A percentile compares a stretch with the other conserved stretches of the same genome.
Evolutionary conservation across 345 rosid genomes (phyloP).

Genomic region (Heritiera fomes): DNA sequence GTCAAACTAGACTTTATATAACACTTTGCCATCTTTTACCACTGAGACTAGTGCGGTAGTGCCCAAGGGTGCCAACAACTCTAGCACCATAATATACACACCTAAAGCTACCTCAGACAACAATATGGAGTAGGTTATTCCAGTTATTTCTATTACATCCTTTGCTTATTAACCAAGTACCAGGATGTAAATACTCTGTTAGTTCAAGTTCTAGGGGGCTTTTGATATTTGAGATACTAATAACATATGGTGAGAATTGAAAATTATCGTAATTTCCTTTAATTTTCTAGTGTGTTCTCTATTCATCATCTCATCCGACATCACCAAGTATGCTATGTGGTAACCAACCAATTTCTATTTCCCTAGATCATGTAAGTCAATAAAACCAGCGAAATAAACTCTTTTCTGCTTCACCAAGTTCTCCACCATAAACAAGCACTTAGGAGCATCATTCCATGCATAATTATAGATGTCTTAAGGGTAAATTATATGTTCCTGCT

Average conservation of each 20-base stretch:
- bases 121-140: not conserved
- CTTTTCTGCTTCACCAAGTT: not conserved
- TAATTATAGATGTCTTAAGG: not conserved
- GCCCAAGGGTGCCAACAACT: not conserved
- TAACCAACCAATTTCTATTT: not conserved
- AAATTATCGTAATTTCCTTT: not conserved
- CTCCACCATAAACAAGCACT: not conserved
- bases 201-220: not conserved
- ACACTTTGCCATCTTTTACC: not conserved
- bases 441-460: not conserved
- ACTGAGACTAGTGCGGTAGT: not conserved
- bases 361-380: not conserved
- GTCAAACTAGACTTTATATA: constrained; percentile 3
- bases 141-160: not conserved
- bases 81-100: not conserved
- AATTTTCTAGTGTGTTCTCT: not conserved
- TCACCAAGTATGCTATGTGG: not conserved
- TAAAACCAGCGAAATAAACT: constrained; percentile 4
- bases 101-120: not conserved
- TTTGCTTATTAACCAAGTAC: not conserved
- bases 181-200: not conserved
- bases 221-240: not conserved
- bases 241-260: not conserved
- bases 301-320: not conserved
- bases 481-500: not conserved